These are phyloP conservation scores for Sporothrix mexicana DNA, from an alignment of 2,329 filamentous ascomycete species.

Conservation along the genomic window DNA sequence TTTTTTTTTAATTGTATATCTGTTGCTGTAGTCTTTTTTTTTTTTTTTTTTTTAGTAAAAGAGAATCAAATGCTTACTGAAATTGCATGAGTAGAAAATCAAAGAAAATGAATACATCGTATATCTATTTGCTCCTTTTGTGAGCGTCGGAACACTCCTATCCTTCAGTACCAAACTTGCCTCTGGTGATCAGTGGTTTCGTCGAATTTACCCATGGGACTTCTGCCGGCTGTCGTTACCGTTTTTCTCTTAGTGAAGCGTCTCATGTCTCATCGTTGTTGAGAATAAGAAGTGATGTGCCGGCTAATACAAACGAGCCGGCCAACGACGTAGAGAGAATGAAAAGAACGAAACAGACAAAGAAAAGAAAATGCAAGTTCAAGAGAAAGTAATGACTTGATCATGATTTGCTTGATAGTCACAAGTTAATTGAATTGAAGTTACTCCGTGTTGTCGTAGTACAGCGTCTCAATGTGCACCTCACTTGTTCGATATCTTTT, in stretches of 20 bases:
- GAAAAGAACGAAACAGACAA: background rate
- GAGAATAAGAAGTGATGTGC: conserved; percentile 1
- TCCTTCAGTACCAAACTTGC: conserved; percentile 4
- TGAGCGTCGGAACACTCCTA: background rate
- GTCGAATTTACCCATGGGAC: background rate
- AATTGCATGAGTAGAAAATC: background rate
- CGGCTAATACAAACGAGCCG: conserved; percentile 23
- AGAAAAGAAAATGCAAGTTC: background rate
- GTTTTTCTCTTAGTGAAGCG: too few species aligned
- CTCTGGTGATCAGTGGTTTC: conserved; percentile 11
- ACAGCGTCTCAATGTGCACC: too few species aligned
- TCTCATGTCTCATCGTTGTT: conserved; percentile 10
- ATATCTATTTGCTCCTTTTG: background rate
- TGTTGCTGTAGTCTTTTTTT: background rate
- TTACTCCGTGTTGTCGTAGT: too few species aligned
- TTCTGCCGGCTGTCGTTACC: background rate
- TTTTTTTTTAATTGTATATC: background rate
- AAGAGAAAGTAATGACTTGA: conserved; percentile 3
- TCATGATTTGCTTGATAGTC: conserved; percentile 4
- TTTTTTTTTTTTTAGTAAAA: background rate
- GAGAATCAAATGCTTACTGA: background rate
- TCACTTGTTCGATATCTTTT: too few species aligned
- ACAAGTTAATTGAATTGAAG: too few species aligned
- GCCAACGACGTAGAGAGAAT: background rate
- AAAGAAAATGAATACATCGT: background rate